phyloP scores from a whole-genome alignment of 495 filamentous ascomycete genomes.

The Aspergillus panamensis region DNA sequence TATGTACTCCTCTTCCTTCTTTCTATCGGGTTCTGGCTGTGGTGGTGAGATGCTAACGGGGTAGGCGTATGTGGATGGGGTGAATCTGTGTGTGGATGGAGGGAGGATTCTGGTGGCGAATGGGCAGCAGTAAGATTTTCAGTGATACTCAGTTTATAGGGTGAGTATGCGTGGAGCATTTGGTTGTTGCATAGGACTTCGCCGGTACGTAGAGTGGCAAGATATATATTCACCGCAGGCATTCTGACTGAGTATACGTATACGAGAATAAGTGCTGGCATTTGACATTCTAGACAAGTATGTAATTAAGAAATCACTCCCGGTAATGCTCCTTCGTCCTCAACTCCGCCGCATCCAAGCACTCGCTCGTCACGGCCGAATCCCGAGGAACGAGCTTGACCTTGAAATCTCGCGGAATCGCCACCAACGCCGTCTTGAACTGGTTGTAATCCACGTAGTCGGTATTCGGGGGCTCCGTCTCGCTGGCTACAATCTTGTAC shows the following conservation, averaged over 20 bases:
- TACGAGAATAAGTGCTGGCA: too few relatives aligned
- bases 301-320: conserved; percentile 33
- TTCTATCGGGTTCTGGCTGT: not conserved
- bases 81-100: conserved; percentile 1
- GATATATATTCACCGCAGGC: too few relatives aligned
- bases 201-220: too few relatives aligned
- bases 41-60: not conserved
- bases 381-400: conserved; percentile 49
- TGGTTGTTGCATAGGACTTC: too few relatives aligned
- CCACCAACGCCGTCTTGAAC: conserved; percentile 52
- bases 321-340: conserved; percentile 44
- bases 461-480: conserved; percentile 48
- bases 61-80: conserved; percentile 2
- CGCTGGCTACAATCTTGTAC: conserved; percentile 51
- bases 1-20: conserved; percentile 10
- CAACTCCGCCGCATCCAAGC: conserved; percentile 34
- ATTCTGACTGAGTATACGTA: too few relatives aligned
- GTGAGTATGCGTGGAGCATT: not conserved
- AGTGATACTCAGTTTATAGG: not conserved
- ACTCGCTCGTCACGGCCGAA: conserved; percentile 25
- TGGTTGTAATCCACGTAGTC: conserved; percentile 58
- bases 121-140: conserved; percentile 29
- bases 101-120: conserved; percentile 30
- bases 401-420: conserved; percentile 53
- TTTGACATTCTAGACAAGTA: not conserved